Percentiles rank a stretch among this genome's conserved stretches.
phyloP scores from a whole-genome alignment of 306 rosid genomes.

The Vigna radiata region DNA sequence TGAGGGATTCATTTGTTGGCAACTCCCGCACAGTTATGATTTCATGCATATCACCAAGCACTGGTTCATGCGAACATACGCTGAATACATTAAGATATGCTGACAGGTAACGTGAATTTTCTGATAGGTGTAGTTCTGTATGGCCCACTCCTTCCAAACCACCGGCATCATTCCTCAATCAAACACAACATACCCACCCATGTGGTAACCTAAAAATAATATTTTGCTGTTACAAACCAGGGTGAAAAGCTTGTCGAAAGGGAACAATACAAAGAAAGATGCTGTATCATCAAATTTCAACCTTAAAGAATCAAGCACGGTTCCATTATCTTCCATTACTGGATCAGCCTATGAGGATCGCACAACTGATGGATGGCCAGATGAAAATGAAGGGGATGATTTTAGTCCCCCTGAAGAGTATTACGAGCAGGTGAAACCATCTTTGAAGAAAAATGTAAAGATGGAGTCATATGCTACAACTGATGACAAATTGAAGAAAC shows the following conservation, averaged over 20 bases:
- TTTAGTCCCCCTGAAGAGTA: slow-evolving; percentile 75
- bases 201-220: slow-evolving; percentile 31
- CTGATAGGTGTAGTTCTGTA: slow-evolving; percentile 25
- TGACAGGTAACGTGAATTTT: slow-evolving; percentile 71
- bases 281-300: slow-evolving; percentile 69
- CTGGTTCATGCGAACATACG: slow-evolving; percentile 97
- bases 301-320: slow-evolving; percentile 80
- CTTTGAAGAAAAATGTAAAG: slow-evolving; percentile 81
- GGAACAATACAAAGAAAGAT: slow-evolving; percentile 86
- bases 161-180: slow-evolving; percentile 2
- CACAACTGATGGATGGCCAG: slow-evolving; percentile 61
- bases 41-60: slow-evolving; percentile 98
- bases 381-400: slow-evolving; percentile 73
- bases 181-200: slow-evolving; percentile 6
- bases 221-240: slow-evolving; percentile 51
- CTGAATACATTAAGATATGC: slow-evolving; percentile 97
- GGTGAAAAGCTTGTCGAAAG: slow-evolving; percentile 96
- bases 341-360: slow-evolving; percentile 69
- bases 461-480: slow-evolving; percentile 61
- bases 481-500: slow-evolving; percentile 73
- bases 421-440: slow-evolving; percentile 72
- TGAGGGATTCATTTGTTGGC: slow-evolving; percentile 98
- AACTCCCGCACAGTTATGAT: slow-evolving; percentile 98
- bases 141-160: slow-evolving; percentile 4
- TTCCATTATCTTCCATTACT: slow-evolving; percentile 73